A percentile compares a stretch with the other conserved stretches of the same genome.
Conservation (phyloP, 164 flowering plant species). For the Cinnamomum micranthum region DNA sequence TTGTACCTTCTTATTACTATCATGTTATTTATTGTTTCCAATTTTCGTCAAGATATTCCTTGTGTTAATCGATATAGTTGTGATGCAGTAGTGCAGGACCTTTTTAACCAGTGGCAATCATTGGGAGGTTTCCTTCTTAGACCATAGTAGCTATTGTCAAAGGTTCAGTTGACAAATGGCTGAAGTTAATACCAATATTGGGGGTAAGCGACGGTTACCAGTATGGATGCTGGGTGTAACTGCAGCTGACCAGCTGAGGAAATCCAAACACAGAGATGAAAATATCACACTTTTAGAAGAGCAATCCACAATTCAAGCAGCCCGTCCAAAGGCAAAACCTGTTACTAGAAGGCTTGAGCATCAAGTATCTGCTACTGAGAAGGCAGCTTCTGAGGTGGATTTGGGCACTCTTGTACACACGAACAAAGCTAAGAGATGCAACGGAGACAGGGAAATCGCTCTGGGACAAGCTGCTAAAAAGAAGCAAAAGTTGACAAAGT, state of each 20-base stretch:
- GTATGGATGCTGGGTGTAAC: conserved; percentile 44
- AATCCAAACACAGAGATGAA: conserved; percentile 14
- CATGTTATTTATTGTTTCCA: too few relatives aligned
- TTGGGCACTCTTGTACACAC: conserved; percentile 2
- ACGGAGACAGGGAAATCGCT: background rate
- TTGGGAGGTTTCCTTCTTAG: background rate
- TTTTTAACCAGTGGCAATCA: background rate
- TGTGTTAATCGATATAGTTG: too few relatives aligned
- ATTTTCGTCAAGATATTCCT: too few relatives aligned
- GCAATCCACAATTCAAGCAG: conserved; percentile 7
- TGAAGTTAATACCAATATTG: conserved; percentile 15
- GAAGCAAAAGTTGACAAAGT: background rate
- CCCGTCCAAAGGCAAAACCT: conserved; percentile 9
- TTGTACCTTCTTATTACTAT: too few relatives aligned
- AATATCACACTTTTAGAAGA: conserved; percentile 1
- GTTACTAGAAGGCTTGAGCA: conserved; percentile 3
- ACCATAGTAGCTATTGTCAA: background rate
- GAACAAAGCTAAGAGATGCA: background rate
- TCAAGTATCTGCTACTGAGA: conserved; percentile 6
- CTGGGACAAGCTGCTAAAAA: background rate
- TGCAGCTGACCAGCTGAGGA: conserved; percentile 14
- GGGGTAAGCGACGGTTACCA: conserved; percentile 38
- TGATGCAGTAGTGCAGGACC: background rate
- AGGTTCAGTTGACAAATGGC: conserved; percentile 10
- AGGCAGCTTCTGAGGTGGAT: conserved; percentile 8